Base-by-base conservation (phyloP, 176 grass and related monocot species). In the Avena insularis region DNA sequence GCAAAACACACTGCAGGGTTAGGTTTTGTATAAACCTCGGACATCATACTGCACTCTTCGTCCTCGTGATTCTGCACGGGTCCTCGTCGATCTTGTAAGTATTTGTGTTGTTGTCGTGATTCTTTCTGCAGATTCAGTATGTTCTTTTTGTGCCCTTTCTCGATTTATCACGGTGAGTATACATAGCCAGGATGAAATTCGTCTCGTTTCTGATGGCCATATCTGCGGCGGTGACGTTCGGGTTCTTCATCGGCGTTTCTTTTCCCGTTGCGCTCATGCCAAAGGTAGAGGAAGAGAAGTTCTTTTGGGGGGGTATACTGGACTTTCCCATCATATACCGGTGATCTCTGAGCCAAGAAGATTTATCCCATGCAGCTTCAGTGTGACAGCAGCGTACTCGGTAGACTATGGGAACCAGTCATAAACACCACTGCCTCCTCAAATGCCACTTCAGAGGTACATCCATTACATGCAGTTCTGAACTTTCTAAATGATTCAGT, bases 361-460 rank as follows among this genome's bases (percentile, higher is more conserved):
- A 20, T 45, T 71, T n/a, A 40, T 23, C 20, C 38, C 43, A 46
- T 4, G 15, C 59, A 76, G 70, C 25, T 59, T 77, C 86, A 12
- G 19, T 87, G 86, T 4, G 70, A n/a, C 49, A 81, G 17, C 83
- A 57, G 23, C 70, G 19, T 81, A 16, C 23, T 80, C 3, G n/a
- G 12, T 25, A 77, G 43, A 71, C 19, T 82, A 0, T 86, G 71
- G 29, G 7, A 43, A 20, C 50, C 78, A 13, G n/a, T 62, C 2
- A 19, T 9, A 43, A 78, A 86, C n/a, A 66, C n/a, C 57, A 90
- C 13, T 23, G 11, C 65, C 14, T 59, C 83, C 14, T 59, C 83
- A 51, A 86, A 90, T 78, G 40, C 7, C 13, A 86, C 71, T 33
- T 70, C 83, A 62, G 79, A 48, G 79, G 88, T 86, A 82, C 47